phyloP scores from a whole-genome alignment of 2,329 filamentous ascomycete species.

The Botrytis fragariae region DNA sequence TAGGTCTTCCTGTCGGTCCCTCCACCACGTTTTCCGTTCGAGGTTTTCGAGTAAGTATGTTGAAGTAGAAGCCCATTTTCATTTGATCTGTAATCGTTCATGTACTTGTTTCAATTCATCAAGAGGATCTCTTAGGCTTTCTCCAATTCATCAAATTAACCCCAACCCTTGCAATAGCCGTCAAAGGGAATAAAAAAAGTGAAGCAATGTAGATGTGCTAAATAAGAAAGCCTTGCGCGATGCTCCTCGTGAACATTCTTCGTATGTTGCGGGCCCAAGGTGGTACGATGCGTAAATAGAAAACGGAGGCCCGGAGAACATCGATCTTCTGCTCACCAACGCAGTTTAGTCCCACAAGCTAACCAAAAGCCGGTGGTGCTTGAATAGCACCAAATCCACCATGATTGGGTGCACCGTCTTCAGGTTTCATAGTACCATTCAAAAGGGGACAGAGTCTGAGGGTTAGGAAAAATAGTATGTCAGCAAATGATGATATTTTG shows the following conservation, averaged over 20 bases:
- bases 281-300: constrained; percentile 7
- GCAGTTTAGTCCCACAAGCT: not conserved
- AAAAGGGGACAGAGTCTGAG: constrained; percentile 77
- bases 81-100: not conserved
- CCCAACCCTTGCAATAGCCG: not conserved
- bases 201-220: not conserved
- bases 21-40: no score
- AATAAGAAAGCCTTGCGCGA: not conserved
- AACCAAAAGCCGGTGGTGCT: constrained; percentile 11
- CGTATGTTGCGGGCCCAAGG: not conserved
- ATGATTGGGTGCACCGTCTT: constrained; percentile 54
- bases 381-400: constrained; percentile 53
- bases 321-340: not conserved
- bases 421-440: constrained; percentile 73
- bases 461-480: constrained; percentile 4
- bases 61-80: not conserved
- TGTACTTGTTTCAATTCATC: not conserved
- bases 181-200: not conserved
- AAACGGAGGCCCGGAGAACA: constrained; percentile 15
- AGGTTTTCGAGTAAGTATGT: not conserved
- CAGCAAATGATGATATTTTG: constrained; percentile 10
- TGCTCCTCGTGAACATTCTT: not conserved
- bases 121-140: not conserved
- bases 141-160: not conserved
- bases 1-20: not conserved